A percentile compares a stretch with the other conserved stretches of the same genome.
These are phyloP conservation scores for Kickxella alabastrina DNA, from an alignment of 192 early-diverging fungal species.

Conservation along the genomic window DNA sequence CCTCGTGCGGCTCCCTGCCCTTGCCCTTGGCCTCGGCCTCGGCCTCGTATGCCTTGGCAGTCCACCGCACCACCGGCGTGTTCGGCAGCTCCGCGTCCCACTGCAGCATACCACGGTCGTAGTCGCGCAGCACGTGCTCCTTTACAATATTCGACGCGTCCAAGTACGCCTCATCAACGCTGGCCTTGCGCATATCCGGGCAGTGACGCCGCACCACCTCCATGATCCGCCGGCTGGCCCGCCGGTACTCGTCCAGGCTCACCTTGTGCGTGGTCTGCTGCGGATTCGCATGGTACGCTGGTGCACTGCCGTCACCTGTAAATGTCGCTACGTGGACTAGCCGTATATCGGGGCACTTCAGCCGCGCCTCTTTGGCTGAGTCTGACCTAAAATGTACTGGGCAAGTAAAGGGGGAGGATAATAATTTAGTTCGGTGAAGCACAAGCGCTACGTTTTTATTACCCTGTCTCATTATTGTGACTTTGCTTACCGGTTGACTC, in stretches of 20 bases:
- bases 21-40: slow-evolving; percentile 28
- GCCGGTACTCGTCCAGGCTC: slow-evolving; percentile 76
- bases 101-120: slow-evolving; percentile 21
- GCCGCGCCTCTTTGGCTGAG: slow-evolving; percentile 29
- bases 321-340: slow-evolving; percentile 85
- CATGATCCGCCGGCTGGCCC: slow-evolving; percentile 71
- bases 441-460: no score
- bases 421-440: no score
- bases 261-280: slow-evolving; percentile 82
- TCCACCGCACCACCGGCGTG: slow-evolving; percentile 31
- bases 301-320: slow-evolving; percentile 58
- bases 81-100: slow-evolving; percentile 1
- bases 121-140: slow-evolving; percentile 30
- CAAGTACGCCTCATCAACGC: slow-evolving; percentile 85
- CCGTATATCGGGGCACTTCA: slow-evolving; percentile 58
- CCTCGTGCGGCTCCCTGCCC: slow-evolving; percentile 36
- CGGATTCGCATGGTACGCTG: slow-evolving; percentile 67
- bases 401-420: no score
- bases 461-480: background rate
- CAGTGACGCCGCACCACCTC: slow-evolving; percentile 58
- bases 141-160: slow-evolving; percentile 76
- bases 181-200: slow-evolving; percentile 64
- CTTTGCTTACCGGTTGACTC: slow-evolving; percentile 66
- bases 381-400: slow-evolving; percentile 42
- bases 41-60: no score